Base-by-base conservation (phyloP, 176 grass and related monocot species). In the Echinochloa phyllopogon region DNA sequence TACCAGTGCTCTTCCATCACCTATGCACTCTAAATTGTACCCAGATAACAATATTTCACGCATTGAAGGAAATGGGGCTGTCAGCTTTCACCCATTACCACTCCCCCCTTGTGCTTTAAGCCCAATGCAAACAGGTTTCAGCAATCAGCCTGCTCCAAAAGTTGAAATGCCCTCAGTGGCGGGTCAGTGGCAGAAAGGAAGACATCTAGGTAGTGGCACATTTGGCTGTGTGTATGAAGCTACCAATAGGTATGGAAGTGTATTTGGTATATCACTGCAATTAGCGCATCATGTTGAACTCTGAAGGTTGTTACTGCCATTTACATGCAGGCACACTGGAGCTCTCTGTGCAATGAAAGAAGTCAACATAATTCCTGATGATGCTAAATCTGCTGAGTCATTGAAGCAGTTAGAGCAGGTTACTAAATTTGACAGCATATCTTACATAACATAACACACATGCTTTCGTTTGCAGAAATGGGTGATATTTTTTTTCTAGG, bases 331-430 rank as follows among this genome's bases (percentile, higher is more conserved):
- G 81, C 80, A 95, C 50, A 98, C 93, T 83, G 96, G 96, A 82
- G 96, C 96, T 74, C 89, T 95, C 65, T 98, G 96, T 93, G 96
- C 96, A 52, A 98, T 98, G 96, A 98, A 98, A 82, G 96, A 98
- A 82, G 96, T 98, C 10, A 98, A 98, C 90, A 94, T 98, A 74
- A 98, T 98, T 92, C 96, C 91, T 47, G 96, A 98, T 69, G 96
- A 98, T 85, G 89, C 83, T 45, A 94, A 98, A 88, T 98, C 93
- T 67, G 86, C 59, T 14, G 96, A 98, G 90, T 92, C 71, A 65
- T 72, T 98, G 83, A 95, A 92, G 48, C 96, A 98, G 24, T 79
- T 98, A 79, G 87, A 98, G 75, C 93, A 93, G 91, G 96, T 98
- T 87, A 83, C 15, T 47, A 57, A 25, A 73, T 81, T 81, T 82